Conservation (phyloP, 2,329 filamentous ascomycete genomes). For the Colletotrichum lupini region DNA sequence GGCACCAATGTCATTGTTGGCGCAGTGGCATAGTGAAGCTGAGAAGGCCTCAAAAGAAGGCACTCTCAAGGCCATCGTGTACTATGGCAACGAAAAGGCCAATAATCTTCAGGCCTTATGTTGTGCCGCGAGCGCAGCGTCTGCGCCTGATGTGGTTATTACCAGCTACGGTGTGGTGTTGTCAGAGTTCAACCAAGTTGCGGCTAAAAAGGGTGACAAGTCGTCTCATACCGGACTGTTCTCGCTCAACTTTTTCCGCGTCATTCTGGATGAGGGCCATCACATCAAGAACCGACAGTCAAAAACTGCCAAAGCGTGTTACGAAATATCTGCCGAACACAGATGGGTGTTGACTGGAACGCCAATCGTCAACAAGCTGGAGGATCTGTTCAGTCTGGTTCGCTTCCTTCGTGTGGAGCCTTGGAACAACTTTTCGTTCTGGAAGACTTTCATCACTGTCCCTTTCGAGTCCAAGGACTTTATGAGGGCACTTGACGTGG, state of each 20-base stretch:
- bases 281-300: slow-evolving; percentile 90
- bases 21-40: slow-evolving; percentile 97
- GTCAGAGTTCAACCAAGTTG: slow-evolving; percentile 86
- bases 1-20: slow-evolving; percentile 96
- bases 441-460: slow-evolving; percentile 98
- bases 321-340: slow-evolving; percentile 85
- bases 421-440: slow-evolving; percentile 99
- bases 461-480: slow-evolving; percentile 98
- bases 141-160: slow-evolving; percentile 89
- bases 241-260: slow-evolving; percentile 91
- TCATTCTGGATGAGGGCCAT: slow-evolving; percentile 96
- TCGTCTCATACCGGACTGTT: slow-evolving; percentile 81
- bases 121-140: slow-evolving; percentile 75
- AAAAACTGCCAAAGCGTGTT: slow-evolving; percentile 95
- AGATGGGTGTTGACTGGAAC: slow-evolving; percentile 96
- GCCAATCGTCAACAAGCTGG: slow-evolving; percentile 94
- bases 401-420: slow-evolving; percentile 94
- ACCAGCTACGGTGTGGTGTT: slow-evolving; percentile 94
- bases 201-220: slow-evolving; percentile 72
- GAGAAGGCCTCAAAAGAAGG: slow-evolving; percentile 89
- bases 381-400: slow-evolving; percentile 93
- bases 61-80: slow-evolving; percentile 85
- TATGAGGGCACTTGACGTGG: slow-evolving; percentile 91
- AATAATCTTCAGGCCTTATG: slow-evolving; percentile 84
- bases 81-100: slow-evolving; percentile 90